Base-by-base conservation (phyloP, 768 basidiomycete species). In the Clitopilus hobsonii region DNA sequence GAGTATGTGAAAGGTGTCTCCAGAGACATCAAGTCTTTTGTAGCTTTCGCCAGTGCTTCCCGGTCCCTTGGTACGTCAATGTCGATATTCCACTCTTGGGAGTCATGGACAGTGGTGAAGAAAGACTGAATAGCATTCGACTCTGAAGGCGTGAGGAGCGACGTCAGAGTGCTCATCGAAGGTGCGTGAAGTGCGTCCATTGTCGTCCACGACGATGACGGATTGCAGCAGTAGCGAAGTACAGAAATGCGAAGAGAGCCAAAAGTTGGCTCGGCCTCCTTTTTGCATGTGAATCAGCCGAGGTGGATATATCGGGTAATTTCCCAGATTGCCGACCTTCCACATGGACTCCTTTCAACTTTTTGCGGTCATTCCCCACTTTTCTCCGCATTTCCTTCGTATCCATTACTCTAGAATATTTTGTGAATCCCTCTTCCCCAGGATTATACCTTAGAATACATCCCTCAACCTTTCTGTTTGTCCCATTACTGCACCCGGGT, bases 21-120 rank as follows among this genome's bases (percentile, higher is more conserved):
- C 24, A 91, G 75, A 3, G 87, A 76, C 84, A 93, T 90, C 41
- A 93, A 81, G 67, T 91, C 88, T 68, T 88, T 90, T 0, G 90
- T 92, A 0, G 89, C 89, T 69, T 86, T 88, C 52, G 86, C 72
- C 53, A 93, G 78, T 1, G 84, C 84, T 53, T 88, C 84, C 55
- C 74, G 83, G 56, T 81, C 82, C 54, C 72, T 80, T 52, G 78
- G 68, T 10, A 70, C 60, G 53, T 79, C 77, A 29, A 66, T 56
- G 20, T 77, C 73, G 60, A 81, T 69, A 56, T 81, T 77, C 50
- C 81, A 75, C 47, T 74, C 71, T 56, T 71, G 56, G 52, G 71
- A 68, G 64, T 66, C 62, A 59, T 85, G 82, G 55, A 82, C 72
- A 26, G 77, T 68, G 23, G 82, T 76, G 55, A 89, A 78, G 64